Evolutionary conservation across 169 alveolate species (phyloP).

Genomic region (Cryptosporidium ryanae): DNA sequence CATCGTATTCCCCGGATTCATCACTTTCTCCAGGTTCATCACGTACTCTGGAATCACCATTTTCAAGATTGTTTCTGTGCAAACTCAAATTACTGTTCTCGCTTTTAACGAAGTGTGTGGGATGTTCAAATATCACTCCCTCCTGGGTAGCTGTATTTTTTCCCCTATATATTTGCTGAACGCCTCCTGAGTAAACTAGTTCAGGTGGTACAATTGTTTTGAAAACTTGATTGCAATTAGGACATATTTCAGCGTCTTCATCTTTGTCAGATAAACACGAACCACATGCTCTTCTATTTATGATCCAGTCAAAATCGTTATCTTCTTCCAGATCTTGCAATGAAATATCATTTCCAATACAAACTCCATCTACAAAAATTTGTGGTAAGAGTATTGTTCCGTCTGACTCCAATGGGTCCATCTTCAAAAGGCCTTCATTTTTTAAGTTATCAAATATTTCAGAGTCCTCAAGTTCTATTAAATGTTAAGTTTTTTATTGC

Average conservation of each 20-base stretch:
- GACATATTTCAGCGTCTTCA: conserved; percentile 52
- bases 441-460: conserved; percentile 85
- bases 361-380: conserved; percentile 86
- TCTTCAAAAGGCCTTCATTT: conserved; percentile 81
- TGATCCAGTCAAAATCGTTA: conserved; percentile 84
- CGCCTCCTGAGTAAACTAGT: conserved; percentile 52
- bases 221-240: conserved; percentile 66
- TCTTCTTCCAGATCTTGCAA: conserved; percentile 90
- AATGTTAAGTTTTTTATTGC: too few relatives aligned
- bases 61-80: background rate
- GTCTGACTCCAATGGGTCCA: conserved; percentile 68
- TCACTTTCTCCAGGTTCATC: conserved; percentile 1
- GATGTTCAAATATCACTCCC: conserved; percentile 69
- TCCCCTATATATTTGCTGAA: conserved; percentile 67
- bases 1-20: conserved; percentile 4
- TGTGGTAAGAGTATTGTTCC: conserved; percentile 83
- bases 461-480: conserved; percentile 82
- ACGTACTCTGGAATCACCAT: background rate
- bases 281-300: conserved; percentile 65
- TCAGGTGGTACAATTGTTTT: conserved; percentile 69
- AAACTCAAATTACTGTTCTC: conserved; percentile 5
- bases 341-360: conserved; percentile 83
- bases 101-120: conserved; percentile 54
- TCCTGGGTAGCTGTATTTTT: conserved; percentile 64
- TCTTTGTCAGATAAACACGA: conserved; percentile 68